A percentile compares a stretch with the other conserved stretches of the same genome.
phyloP scores from a whole-genome alignment of 306 rosid genomes.

The Sechiopsis laciniata region DNA sequence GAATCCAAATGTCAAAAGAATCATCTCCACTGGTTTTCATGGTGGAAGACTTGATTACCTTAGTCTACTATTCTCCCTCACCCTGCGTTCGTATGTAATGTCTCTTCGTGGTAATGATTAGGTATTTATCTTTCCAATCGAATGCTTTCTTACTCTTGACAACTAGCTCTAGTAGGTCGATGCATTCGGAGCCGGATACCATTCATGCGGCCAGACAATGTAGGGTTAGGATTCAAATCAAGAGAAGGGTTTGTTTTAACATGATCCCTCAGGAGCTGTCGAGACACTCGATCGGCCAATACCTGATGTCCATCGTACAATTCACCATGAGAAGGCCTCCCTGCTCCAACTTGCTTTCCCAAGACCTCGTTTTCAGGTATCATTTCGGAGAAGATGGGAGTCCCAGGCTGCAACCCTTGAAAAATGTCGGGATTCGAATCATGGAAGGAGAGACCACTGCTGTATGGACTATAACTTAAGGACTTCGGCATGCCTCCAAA shows the following conservation, averaged over 20 bases:
- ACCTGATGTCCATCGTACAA: slow-evolving; percentile 70
- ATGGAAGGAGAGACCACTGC: slow-evolving; percentile 45
- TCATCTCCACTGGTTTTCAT: background rate
- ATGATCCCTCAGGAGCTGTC: slow-evolving; percentile 69
- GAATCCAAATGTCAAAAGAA: slow-evolving; percentile 5
- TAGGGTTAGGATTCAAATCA: slow-evolving; percentile 62
- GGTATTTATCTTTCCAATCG: background rate
- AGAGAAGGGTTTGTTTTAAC: slow-evolving; percentile 51
- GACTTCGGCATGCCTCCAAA: slow-evolving; percentile 62
- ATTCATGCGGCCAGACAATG: slow-evolving; percentile 49
- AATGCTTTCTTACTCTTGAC: background rate
- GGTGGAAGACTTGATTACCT: background rate
- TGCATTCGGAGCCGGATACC: slow-evolving; percentile 42
- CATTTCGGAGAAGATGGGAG: slow-evolving; percentile 59
- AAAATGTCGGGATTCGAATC: slow-evolving; percentile 68
- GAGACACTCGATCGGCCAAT: slow-evolving; percentile 85
- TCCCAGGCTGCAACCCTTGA: slow-evolving; percentile 67
- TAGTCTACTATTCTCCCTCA: too few relatives aligned
- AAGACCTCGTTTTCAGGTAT: slow-evolving; percentile 54
- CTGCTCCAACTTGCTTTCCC: slow-evolving; percentile 43
- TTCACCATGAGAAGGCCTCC: slow-evolving; percentile 43
- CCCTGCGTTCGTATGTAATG: too few relatives aligned
- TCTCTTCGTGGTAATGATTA: too few relatives aligned
- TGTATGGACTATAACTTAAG: slow-evolving; percentile 43
- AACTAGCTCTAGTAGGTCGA: background rate